Evolutionary conservation across 202 grass and related monocot genomes (phyloP), one percentile per base, ranked within the genome.

Genomic region (Dendrocalamus latiflorus): DNA sequence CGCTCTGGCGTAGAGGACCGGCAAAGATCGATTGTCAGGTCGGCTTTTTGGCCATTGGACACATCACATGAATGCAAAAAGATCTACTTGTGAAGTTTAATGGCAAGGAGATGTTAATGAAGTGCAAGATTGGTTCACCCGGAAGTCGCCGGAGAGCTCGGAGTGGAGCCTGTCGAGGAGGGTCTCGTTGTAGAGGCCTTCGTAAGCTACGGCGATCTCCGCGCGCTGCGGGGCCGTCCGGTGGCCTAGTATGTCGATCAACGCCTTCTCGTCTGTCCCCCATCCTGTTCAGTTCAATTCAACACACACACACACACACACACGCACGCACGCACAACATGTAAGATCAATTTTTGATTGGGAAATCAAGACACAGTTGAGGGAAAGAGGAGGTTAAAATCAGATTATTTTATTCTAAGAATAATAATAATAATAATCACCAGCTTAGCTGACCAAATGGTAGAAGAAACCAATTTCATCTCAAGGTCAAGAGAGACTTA

Each of bases 231-330:
- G 87, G 30, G 91, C 89, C 30, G 85, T 98, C 77, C 95, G 87
- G 85, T 89, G 95, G 45, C 91, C 88, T 5, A 98, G 72, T 25
- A 95, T 82, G 74, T 95, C 85, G 58, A 93, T 90, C 65, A 98
- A 37, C 56, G 87, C 85, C 77, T 91, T 98, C 89, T 98, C 93
- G 88, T 98, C 90, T 70, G 93, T 98, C 12, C 95, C 93, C 72
- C 57, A 91, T 85, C 91, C 95, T 98, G 73, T 50, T 11, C 56
- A 61, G 6, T 53, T 77, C 49, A 18, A 21, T 59, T 42, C 78
- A 74, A 74, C 34, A 36, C 34, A 36, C 34, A 36, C 5, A 36
- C 34, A 34, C 4, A 5, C 34, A 34, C 34, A 30, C 28, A 30
- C 28, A 3, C 28, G 1, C 28, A 28, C 28, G 1, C 28, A 26